These are phyloP conservation scores for Cytospora paraplurivora DNA, from an alignment of 2,329 filamentous ascomycete species.

Conservation along the genomic window DNA sequence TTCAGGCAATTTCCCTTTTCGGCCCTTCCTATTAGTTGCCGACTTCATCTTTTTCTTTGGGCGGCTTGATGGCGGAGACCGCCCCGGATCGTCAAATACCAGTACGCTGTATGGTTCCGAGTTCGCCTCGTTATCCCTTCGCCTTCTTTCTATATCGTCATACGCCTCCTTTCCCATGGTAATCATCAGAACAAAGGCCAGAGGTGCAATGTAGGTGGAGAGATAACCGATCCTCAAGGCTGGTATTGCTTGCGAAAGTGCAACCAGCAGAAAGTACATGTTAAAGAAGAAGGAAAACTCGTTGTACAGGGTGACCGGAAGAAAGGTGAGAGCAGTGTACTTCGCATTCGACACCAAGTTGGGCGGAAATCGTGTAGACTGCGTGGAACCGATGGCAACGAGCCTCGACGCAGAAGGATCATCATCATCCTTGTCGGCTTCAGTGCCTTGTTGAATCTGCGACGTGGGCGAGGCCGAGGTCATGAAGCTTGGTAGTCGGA, in stretches of 20 bases:
- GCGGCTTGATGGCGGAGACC: slow-evolving; percentile 38
- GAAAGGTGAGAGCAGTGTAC: slow-evolving; percentile 92
- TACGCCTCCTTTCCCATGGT: slow-evolving; percentile 95
- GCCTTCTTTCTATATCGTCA: slow-evolving; percentile 85
- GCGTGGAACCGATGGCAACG: slow-evolving; percentile 73
- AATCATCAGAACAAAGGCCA: slow-evolving; percentile 88
- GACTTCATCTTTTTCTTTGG: slow-evolving; percentile 52
- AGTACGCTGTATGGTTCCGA: slow-evolving; percentile 84
- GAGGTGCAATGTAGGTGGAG: slow-evolving; percentile 87
- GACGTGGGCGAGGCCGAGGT: slow-evolving; percentile 40
- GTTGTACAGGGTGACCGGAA: slow-evolving; percentile 93
- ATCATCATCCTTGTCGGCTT: slow-evolving; percentile 54
- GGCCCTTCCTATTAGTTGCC: slow-evolving; percentile 41
- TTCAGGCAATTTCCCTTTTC: slow-evolving; percentile 40
- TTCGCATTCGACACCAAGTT: slow-evolving; percentile 97
- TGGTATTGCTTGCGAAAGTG: slow-evolving; percentile 89
- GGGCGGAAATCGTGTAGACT: slow-evolving; percentile 76
- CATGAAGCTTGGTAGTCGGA: slow-evolving; percentile 71
- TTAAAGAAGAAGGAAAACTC: slow-evolving; percentile 99
- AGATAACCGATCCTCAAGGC: slow-evolving; percentile 90
- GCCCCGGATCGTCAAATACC: slow-evolving; percentile 63
- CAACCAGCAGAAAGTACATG: slow-evolving; percentile 96
- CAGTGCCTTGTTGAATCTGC: slow-evolving; percentile 48
- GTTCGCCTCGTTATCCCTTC: slow-evolving; percentile 91
- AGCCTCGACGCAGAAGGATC: slow-evolving; percentile 72